Evolutionary conservation across 2,329 filamentous ascomycete species (phyloP), one percentile per base, ranked within the genome.

Genomic region (Hypoxylon sp.): DNA sequence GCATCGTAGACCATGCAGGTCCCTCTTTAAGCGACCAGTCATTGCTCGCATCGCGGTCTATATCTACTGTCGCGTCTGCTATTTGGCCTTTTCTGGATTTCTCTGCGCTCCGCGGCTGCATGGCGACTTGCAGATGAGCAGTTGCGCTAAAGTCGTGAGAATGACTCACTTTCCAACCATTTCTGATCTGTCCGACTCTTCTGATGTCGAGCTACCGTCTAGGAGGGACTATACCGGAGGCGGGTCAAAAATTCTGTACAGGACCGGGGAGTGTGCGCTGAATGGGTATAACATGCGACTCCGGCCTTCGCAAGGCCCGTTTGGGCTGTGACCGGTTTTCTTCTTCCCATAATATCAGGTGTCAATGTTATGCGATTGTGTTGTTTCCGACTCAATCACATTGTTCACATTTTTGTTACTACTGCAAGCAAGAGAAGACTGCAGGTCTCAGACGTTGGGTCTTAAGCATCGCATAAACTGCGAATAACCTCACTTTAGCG

Each of bases 141-240:
- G 60, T 25, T 69, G 64, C 73, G 53, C 72, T 70, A 73, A 60
- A 60, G 30, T 72, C 68, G 62, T 61, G 68, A 75, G 62, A 70
- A 72, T 76, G 75, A 76, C 72, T 76, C 75, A 78, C 72, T 73
- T 65, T 64, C 76, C 75, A 77, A 77, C 75, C 75, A 74, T 75
- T 65, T 61, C 69, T 63, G 63, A 69, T 63, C 41, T 68, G 65
- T 63, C 64, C 68, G 70, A 62, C 63, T 56, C 55, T 77, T 75
- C 71, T 77, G 75, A 77, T 68, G 71, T 71, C 50, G 67, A 66
- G 63, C 62, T 60, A 62, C 63, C 53, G 66, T 70, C 55, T 68
- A 60, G 61, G 53, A 63, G 30, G 60, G 55, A 66, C 34, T 62
- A 63, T 68, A 49, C 41, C 56, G 68, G 70, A 70, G 72, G 69